These are phyloP conservation scores for Tulasnella sp. DNA, from an alignment of 768 basidiomycete genomes.

Conservation along the genomic window DNA sequence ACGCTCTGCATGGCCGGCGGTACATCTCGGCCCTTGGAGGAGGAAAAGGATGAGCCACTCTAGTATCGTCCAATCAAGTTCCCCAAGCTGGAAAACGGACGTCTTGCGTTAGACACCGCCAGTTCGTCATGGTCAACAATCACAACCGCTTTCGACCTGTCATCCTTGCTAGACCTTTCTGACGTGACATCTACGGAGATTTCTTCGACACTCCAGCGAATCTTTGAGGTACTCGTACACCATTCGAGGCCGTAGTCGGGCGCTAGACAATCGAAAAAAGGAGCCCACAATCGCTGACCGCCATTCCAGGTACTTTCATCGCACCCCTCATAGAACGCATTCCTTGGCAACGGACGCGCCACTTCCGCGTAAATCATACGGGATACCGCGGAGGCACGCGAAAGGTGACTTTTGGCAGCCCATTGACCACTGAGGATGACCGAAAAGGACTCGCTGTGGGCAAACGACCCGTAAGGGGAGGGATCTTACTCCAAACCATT, in stretches of 20 bases:
- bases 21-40: too few relatives aligned
- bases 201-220: neutral
- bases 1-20: too few relatives aligned
- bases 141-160: neutral
- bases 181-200: neutral
- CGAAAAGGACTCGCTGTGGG: neutral
- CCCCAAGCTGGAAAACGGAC: neutral
- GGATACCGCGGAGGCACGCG: constrained; percentile 61
- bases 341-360: constrained; percentile 21
- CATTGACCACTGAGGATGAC: constrained; percentile 20
- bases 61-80: too few relatives aligned
- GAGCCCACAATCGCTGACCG: neutral
- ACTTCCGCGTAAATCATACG: constrained; percentile 34
- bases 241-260: constrained; percentile 28
- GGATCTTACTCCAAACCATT: constrained; percentile 56
- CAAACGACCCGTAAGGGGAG: constrained; percentile 38
- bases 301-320: constrained; percentile 63
- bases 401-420: constrained; percentile 60
- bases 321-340: constrained; percentile 41
- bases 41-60: too few relatives aligned
- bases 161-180: constrained; percentile 4
- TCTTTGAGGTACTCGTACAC: constrained; percentile 5
- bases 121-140: neutral
- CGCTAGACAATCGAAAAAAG: constrained; percentile 38
- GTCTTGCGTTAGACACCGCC: neutral